Conservation (phyloP, 345 rosid species). For the Eucalyptus cloeziana region DNA sequence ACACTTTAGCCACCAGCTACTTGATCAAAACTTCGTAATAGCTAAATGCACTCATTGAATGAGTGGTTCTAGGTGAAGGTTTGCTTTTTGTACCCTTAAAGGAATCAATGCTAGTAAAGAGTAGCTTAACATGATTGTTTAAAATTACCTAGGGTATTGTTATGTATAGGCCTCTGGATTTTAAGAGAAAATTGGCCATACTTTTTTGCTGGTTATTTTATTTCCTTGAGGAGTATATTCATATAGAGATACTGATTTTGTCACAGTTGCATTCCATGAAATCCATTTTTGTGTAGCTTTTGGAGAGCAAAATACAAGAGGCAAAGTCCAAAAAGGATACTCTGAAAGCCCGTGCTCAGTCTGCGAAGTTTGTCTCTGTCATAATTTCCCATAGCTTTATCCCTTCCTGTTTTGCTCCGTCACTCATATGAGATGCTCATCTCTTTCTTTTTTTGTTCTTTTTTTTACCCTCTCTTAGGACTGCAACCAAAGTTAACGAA, state of each 20-base stretch:
- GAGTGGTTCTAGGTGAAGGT: background rate
- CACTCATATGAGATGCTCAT: background rate
- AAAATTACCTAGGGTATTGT: background rate
- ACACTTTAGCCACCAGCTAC: background rate
- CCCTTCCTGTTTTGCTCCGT: background rate
- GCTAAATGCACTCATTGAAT: background rate
- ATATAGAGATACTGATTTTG: background rate
- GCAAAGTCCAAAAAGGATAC: slow-evolving; percentile 98
- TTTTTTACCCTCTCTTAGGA: slow-evolving; percentile 19
- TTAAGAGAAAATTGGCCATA: background rate
- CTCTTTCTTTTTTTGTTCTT: background rate
- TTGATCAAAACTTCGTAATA: background rate
- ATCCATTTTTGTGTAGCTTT: slow-evolving; percentile 36
- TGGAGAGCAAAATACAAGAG: slow-evolving; percentile 99
- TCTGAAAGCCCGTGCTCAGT: slow-evolving; percentile 84
- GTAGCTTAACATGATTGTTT: background rate
- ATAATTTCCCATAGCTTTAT: background rate
- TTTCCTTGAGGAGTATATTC: background rate
- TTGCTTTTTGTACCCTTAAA: background rate
- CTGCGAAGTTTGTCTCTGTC: slow-evolving; percentile 50
- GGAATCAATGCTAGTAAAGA: background rate
- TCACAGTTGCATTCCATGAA: slow-evolving; percentile 2
- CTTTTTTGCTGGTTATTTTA: background rate
- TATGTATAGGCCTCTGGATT: background rate
- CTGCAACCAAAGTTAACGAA: slow-evolving; percentile 71